These are phyloP conservation scores for Psophocarpus tetragonolobus DNA, from an alignment of 306 rosid genomes.

Conservation along the genomic window DNA sequence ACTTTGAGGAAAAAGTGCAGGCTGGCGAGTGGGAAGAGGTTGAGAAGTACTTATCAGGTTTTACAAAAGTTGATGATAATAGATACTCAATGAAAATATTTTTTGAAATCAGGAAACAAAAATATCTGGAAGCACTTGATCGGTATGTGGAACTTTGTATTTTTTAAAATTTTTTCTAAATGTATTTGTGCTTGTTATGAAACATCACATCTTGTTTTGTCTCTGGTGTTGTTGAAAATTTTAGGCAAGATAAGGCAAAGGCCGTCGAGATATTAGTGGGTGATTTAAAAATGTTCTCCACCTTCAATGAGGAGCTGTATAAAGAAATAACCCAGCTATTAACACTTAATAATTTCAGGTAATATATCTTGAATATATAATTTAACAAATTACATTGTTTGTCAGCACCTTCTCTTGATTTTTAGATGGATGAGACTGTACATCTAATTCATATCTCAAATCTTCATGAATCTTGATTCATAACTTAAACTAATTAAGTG, in stretches of 20 bases:
- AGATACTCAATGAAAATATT: conserved; percentile 89
- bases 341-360: conserved; percentile 83
- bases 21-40: conserved; percentile 95
- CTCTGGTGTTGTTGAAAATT: conserved; percentile 7
- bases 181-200: conserved; percentile 3
- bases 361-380: conserved; percentile 37
- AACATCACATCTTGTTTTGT: conserved; percentile 23
- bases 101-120: conserved; percentile 88
- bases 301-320: conserved; percentile 78
- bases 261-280: conserved; percentile 77
- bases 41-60: conserved; percentile 82
- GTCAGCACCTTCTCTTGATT: not conserved
- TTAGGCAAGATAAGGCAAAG: conserved; percentile 73
- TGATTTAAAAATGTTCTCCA: conserved; percentile 75
- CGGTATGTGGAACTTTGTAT: conserved; percentile 45
- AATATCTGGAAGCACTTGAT: conserved; percentile 93
- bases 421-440: conserved; percentile 16
- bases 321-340: conserved; percentile 87
- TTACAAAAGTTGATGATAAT: conserved; percentile 85
- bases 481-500: conserved; percentile 15
- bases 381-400: not conserved
- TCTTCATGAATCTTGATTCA: conserved; percentile 22
- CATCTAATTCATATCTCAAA: conserved; percentile 12
- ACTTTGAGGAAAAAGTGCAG: conserved; percentile 89
- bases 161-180: not conserved